phyloP scores from a whole-genome alignment of 805 yeast genomes.

The Starmerella vaccinii region DNA sequence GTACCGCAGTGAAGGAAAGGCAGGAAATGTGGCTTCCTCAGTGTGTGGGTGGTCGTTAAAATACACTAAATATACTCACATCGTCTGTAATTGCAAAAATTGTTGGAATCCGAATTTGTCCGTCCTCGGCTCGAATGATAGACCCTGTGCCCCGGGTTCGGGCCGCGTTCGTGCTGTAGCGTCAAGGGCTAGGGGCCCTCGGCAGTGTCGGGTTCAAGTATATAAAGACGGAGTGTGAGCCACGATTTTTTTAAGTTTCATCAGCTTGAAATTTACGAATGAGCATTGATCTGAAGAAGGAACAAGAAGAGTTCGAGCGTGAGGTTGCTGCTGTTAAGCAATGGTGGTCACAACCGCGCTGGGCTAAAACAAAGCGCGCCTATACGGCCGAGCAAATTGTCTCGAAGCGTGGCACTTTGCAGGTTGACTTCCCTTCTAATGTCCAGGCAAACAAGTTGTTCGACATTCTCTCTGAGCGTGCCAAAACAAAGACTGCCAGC shows the following conservation, averaged over 20 bases:
- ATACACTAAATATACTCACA: no score
- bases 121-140: not conserved
- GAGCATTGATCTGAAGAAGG: conserved; percentile 47
- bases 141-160: not conserved
- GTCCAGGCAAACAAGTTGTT: conserved; percentile 74
- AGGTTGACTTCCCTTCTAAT: conserved; percentile 65
- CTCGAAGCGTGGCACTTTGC: conserved; percentile 70
- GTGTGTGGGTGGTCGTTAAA: no score
- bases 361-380: conserved; percentile 78
- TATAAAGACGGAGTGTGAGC: not conserved
- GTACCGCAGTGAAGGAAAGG: no score
- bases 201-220: not conserved
- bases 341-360: conserved; percentile 94
- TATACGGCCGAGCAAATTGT: conserved; percentile 86
- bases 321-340: conserved; percentile 64
- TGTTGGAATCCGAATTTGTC: not conserved
- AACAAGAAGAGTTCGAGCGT: conserved; percentile 52
- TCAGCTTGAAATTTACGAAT: not conserved
- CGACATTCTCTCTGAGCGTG: conserved; percentile 61
- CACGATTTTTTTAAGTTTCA: not conserved
- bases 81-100: no score
- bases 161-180: not conserved
- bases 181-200: conserved; percentile 1
- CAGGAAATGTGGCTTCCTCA: no score
- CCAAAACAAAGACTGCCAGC: conserved; percentile 57